Evolutionary conservation across 148 eudicot species (phyloP).

Genomic region (Vaccinium myrtillus): DNA sequence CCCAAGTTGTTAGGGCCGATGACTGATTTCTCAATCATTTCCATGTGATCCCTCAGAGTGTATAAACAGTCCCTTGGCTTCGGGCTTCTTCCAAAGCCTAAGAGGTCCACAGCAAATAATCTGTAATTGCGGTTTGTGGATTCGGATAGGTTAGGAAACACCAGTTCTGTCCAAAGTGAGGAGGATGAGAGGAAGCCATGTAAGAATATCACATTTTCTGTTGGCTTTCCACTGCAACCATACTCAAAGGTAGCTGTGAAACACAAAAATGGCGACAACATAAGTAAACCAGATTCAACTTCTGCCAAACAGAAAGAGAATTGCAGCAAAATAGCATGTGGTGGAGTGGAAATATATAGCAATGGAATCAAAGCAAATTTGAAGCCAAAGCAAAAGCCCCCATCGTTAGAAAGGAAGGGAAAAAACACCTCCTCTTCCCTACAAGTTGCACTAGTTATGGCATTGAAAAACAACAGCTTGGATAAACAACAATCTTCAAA

Average conservation of each 20-base stretch:
- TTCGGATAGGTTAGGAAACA: conserved; percentile 44
- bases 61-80: conserved; percentile 63
- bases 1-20: conserved; percentile 31
- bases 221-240: conserved; percentile 17
- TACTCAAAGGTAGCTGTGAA: conserved; percentile 26
- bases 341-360: too few relatives aligned
- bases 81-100: conserved; percentile 87
- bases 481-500: neutral
- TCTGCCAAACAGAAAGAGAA: neutral
- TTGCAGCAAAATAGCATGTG: neutral
- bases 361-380: neutral
- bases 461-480: neutral
- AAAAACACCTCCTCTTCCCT: neutral
- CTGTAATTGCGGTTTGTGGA: conserved; percentile 35
- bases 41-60: conserved; percentile 58
- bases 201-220: conserved; percentile 66
- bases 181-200: conserved; percentile 85
- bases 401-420: neutral
- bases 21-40: conserved; percentile 66
- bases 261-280: neutral
- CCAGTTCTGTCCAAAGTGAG: conserved; percentile 60
- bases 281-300: conserved; percentile 1
- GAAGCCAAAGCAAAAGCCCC: neutral
- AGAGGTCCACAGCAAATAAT: conserved; percentile 58
- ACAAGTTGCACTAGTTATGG: neutral